Evolutionary conservation across 495 filamentous ascomycete species (phyloP).

Genomic region (Annulohypoxylon stygium): DNA sequence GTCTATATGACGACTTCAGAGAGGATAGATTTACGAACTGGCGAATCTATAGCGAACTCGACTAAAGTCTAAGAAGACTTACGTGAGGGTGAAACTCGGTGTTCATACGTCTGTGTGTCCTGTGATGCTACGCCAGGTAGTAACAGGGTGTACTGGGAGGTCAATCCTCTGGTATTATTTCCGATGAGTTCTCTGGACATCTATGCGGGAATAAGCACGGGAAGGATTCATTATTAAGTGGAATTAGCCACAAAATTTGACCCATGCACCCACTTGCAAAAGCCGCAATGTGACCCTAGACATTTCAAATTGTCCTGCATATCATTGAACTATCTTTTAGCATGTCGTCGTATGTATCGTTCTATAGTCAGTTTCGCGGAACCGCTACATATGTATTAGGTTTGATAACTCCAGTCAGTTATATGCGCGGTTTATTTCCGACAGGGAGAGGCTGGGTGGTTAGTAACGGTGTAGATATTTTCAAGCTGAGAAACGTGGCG

Average conservation of each 20-base stretch:
- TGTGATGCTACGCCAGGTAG: conserved; percentile 1
- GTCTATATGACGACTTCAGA: neutral
- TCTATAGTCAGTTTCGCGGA: neutral
- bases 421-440: conserved; percentile 15
- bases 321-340: neutral
- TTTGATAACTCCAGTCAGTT: neutral
- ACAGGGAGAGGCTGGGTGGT: too few species aligned
- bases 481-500: neutral
- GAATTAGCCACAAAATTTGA: neutral
- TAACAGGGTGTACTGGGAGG: neutral
- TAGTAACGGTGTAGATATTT: neutral
- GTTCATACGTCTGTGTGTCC: neutral
- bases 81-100: conserved; percentile 6
- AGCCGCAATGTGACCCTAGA: conserved; percentile 7
- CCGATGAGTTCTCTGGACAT: neutral
- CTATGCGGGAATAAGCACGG: conserved; percentile 1
- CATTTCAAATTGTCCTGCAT: neutral
- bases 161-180: neutral
- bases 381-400: neutral
- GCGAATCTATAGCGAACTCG: neutral
- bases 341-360: neutral
- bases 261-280: neutral
- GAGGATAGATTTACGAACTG: conserved; percentile 2
- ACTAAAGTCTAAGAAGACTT: neutral
- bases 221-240: neutral